Evolutionary conservation across 2,329 filamentous ascomycete species (phyloP).

Genomic region (Dactylellina haptotyla): DNA sequence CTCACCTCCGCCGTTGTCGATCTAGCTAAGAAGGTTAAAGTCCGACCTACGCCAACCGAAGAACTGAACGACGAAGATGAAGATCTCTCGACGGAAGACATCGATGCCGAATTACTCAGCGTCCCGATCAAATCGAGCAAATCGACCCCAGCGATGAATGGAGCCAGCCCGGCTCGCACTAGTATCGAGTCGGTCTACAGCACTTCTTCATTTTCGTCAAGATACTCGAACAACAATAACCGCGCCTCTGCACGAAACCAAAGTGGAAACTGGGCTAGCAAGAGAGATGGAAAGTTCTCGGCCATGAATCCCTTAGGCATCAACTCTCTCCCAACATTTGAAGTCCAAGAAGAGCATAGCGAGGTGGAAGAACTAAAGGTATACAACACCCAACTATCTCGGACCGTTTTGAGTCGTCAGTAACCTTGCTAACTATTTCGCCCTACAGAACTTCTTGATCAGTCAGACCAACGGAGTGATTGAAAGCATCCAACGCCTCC

Average conservation of each 20-base stretch:
- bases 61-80: constrained; percentile 82
- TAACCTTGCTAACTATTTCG: constrained; percentile 11
- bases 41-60: constrained; percentile 76
- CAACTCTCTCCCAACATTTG: constrained; percentile 35
- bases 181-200: constrained; percentile 59
- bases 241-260: constrained; percentile 42
- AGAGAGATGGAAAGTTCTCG: constrained; percentile 49
- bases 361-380: constrained; percentile 51
- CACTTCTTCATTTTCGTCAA: constrained; percentile 53
- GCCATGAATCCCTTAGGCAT: constrained; percentile 48
- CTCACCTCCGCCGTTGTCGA: constrained; percentile 87
- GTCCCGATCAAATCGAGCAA: constrained; percentile 60
- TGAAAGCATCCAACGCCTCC: constrained; percentile 82
- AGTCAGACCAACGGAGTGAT: constrained; percentile 83
- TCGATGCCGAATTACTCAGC: constrained; percentile 68
- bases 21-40: constrained; percentile 82
- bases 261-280: constrained; percentile 46
- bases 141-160: constrained; percentile 59
- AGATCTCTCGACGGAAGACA: constrained; percentile 64
- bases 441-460: constrained; percentile 63
- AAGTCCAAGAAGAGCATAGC: constrained; percentile 47
- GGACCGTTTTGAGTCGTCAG: too few species aligned
- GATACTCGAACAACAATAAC: constrained; percentile 54
- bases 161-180: constrained; percentile 51
- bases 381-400: neutral